These are phyloP conservation scores for Sphaceloma murrayae DNA, from an alignment of 2,329 filamentous ascomycete species.

Conservation along the genomic window DNA sequence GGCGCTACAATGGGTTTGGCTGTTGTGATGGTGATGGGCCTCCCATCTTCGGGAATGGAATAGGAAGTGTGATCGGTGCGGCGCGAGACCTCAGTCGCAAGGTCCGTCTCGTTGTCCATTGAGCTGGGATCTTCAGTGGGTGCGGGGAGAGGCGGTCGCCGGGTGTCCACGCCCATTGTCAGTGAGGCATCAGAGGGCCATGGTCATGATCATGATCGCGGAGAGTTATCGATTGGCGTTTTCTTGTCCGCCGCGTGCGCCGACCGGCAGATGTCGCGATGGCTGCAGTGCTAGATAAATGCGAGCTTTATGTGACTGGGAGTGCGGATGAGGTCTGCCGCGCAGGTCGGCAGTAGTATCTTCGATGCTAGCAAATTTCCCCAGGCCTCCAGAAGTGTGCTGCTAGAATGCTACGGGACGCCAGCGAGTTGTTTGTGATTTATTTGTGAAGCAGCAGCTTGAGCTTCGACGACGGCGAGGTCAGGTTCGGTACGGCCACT, in stretches of 20 bases:
- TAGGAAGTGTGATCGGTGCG: constrained; percentile 63
- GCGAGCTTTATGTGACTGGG: no score
- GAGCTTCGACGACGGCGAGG: constrained; percentile 4
- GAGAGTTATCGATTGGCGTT: constrained; percentile 8
- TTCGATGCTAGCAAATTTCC: no score
- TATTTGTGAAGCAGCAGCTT: constrained; percentile 12
- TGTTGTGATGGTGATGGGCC: constrained; percentile 84
- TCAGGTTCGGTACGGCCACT: constrained; percentile 12
- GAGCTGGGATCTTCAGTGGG: constrained; percentile 66
- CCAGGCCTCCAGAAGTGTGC: not conserved
- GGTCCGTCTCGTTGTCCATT: constrained; percentile 47
- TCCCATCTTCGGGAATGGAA: constrained; percentile 76
- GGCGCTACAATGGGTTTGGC: constrained; percentile 43
- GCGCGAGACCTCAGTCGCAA: constrained; percentile 59
- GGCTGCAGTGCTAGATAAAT: no score
- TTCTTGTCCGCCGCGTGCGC: not conserved
- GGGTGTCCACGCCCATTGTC: constrained; percentile 36
- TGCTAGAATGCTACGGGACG: not conserved
- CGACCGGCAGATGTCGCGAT: not conserved
- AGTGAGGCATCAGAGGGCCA: constrained; percentile 6
- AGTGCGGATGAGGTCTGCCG: no score
- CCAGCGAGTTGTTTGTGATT: constrained; percentile 2
- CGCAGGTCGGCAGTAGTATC: no score
- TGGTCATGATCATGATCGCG: not conserved
- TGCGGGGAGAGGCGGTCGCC: constrained; percentile 57